Conservation (phyloP, 106 monocot species). For the Phalaenopsis aphrodite region DNA sequence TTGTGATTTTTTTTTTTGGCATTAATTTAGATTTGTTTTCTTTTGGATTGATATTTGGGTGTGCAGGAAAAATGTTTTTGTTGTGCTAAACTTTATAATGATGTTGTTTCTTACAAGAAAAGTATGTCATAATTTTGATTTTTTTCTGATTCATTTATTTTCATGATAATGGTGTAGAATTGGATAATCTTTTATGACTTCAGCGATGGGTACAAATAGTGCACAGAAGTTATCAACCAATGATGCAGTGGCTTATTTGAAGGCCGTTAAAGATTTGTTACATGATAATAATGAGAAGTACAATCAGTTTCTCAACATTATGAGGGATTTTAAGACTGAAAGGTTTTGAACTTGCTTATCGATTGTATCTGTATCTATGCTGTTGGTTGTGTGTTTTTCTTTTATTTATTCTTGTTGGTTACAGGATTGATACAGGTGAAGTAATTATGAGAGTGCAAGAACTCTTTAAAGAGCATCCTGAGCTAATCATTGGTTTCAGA, state of each 20-base stretch:
- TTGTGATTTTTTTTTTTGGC: too few species aligned
- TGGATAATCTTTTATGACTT: too few species aligned
- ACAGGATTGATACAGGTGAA: constrained; percentile 59
- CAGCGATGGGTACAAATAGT: neutral
- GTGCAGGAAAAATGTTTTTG: too few species aligned
- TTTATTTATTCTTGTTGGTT: neutral
- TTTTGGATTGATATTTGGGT: too few species aligned
- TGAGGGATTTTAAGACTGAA: constrained; percentile 84
- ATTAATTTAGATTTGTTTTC: too few species aligned
- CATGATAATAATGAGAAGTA: constrained; percentile 76
- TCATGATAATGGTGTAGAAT: too few species aligned
- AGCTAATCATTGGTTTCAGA: constrained; percentile 70
- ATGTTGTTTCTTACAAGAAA: too few species aligned
- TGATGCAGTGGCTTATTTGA: constrained; percentile 74
- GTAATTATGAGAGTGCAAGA: constrained; percentile 64
- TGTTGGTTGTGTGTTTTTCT: neutral
- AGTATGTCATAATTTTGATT: too few species aligned
- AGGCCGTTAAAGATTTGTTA: constrained; percentile 69
- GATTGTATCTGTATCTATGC: neutral
- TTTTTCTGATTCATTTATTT: too few species aligned
- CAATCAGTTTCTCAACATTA: constrained; percentile 71
- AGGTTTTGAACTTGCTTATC: constrained; percentile 28
- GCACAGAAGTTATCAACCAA: constrained; percentile 48
- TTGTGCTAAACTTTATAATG: too few species aligned
- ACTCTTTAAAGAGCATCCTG: constrained; percentile 51